Conservation (phyloP, 495 filamentous ascomycete species). For the Penicillium atrosanguineum region DNA sequence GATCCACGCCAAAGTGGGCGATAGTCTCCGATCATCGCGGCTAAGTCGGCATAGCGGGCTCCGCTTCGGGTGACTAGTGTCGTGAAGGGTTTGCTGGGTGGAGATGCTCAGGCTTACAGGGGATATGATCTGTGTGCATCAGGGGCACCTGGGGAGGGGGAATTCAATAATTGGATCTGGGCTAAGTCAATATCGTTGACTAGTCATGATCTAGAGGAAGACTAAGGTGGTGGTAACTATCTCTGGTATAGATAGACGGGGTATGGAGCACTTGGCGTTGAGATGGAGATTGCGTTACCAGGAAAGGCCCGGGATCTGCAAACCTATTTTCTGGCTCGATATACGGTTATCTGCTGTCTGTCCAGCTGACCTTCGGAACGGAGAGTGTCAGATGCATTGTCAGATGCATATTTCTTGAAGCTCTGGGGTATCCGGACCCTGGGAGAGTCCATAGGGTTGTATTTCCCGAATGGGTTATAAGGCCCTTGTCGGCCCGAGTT, state of each 20-base stretch:
- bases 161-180: neutral
- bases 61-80: slow-evolving; percentile 14
- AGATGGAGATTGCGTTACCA: neutral
- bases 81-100: slow-evolving; percentile 14
- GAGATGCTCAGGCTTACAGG: neutral
- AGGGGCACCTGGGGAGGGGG: neutral
- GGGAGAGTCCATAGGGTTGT: neutral
- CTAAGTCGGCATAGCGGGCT: slow-evolving; percentile 25
- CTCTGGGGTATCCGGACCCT: neutral
- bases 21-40: slow-evolving; percentile 26
- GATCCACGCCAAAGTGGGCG: slow-evolving; percentile 19
- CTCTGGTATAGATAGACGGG: too few relatives aligned
- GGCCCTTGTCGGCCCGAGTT: neutral
- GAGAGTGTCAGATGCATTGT: neutral
- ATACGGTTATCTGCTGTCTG: neutral
- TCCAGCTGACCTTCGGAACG: neutral
- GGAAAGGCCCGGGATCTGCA: slow-evolving; percentile 4
- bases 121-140: neutral
- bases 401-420: neutral
- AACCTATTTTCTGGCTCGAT: neutral
- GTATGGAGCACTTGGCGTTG: neutral
- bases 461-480: slow-evolving; percentile 2
- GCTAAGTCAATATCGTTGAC: neutral
- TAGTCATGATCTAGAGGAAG: neutral
- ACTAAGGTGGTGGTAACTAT: neutral